A percentile compares a stretch with the other conserved stretches of the same genome.
These are phyloP conservation scores for Salvia sclarea DNA, from an alignment of 305 asterid genomes.

Conservation along the genomic window DNA sequence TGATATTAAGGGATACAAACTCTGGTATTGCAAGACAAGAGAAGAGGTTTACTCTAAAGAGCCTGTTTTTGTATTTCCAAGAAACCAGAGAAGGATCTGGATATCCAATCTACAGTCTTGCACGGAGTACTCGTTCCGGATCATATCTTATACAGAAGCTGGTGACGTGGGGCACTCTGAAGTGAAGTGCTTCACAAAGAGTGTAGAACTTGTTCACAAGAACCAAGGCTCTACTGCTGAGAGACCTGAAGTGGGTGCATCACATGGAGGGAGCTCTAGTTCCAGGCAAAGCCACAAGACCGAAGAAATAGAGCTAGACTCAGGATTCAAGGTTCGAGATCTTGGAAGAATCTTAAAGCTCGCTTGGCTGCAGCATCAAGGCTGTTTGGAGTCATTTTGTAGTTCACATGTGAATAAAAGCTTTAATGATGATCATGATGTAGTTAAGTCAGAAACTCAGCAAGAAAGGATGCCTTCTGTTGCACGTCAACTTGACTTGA, in stretches of 20 bases:
- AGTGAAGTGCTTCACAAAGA: conserved; percentile 75
- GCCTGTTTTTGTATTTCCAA: conserved; percentile 69
- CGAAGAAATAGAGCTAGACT: conserved; percentile 21
- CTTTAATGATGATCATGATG: conserved; percentile 36
- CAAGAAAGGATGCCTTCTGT: conserved; percentile 48
- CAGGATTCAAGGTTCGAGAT: conserved; percentile 42
- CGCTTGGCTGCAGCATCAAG: conserved; percentile 70
- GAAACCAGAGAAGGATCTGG: conserved; percentile 70
- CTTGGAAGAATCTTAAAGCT: conserved; percentile 69
- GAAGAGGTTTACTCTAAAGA: conserved; percentile 67
- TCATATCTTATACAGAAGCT: conserved; percentile 61
- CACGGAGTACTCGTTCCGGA: conserved; percentile 75
- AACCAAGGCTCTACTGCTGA: conserved; percentile 36
- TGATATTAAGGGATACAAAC: conserved; percentile 76
- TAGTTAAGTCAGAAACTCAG: conserved; percentile 48
- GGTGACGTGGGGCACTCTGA: conserved; percentile 85
- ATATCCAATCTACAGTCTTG: conserved; percentile 81
- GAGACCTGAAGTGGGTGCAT: conserved; percentile 44
- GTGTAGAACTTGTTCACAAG: conserved; percentile 59
- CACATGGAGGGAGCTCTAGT: conserved; percentile 47
- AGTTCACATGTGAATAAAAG: conserved; percentile 39
- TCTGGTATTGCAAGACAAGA: conserved; percentile 77
- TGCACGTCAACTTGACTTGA: conserved; percentile 70
- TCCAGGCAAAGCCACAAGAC: conserved; percentile 22
- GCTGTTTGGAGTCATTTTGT: conserved; percentile 55